Evolutionary conservation across 352 stramenopile genomes (phyloP), one percentile per base, ranked within the genome.

Genomic region (Albugo laibachii): DNA sequence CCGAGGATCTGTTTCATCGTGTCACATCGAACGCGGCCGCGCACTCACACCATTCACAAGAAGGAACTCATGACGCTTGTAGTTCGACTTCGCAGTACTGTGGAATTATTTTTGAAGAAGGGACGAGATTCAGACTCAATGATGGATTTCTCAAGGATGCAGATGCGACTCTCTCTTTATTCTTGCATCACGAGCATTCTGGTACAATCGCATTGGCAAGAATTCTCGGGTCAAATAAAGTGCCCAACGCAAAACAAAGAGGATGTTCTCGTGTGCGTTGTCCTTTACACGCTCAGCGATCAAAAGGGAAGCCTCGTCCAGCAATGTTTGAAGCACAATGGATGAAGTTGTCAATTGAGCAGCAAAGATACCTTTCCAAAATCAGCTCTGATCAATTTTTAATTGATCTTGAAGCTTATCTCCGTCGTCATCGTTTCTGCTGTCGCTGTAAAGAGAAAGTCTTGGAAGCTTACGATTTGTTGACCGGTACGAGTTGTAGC

Each of bases 391-490:
- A 91, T 42, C 70, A 87, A 55, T 91, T 91, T 35, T 59, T 91
- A 36, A 85, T 69, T 13, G 77, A 91, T 54, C 52, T 91, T 8
- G 77, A 91, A 48, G 77, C 59, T 35, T 91, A 91, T 58, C 43
- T 91, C 54, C 74, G 77, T 27, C 70, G 77, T 31, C 77, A 91
- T 64, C 77, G 77, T 13, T 91, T 91, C 55, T 91, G 77, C 52
- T 91, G 77, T 50, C 72, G 77, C 11, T 91, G 77, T 51, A 91
- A 91, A 49, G 77, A 91, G 45, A 91, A 91, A 49, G 77, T 89
- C 36, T 63, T 91, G 50, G 77, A 91, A 53, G 77, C 77, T 35
- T 91, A 87, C 67, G 77, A 91, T 54, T 48, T 91, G 54, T 64
- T 91, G 19, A 79, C 87, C 18, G 77, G 74, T 4, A 83, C 74